Conservation (phyloP, 371 early-diverging fungal species). For the Lichtheimia ramosa region DNA sequence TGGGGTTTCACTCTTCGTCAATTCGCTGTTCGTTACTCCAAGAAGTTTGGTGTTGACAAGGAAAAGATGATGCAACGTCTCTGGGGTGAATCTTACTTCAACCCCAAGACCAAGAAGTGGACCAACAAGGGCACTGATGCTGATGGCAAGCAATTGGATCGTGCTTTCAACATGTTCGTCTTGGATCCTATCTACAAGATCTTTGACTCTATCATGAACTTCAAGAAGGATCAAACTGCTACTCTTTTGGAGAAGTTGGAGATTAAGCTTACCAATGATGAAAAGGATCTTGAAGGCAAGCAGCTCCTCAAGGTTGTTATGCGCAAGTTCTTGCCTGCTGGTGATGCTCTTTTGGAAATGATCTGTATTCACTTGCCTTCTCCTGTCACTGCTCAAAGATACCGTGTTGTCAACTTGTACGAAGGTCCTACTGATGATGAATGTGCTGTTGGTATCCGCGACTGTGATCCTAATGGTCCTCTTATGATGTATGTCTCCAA, state of each 20-base stretch:
- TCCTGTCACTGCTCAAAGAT: conserved; percentile 91
- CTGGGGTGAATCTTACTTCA: conserved; percentile 97
- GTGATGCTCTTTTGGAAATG: conserved; percentile 98
- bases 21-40: conserved; percentile 94
- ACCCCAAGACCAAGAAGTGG: conserved; percentile 96
- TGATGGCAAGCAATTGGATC: conserved; percentile 81
- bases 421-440: conserved; percentile 98
- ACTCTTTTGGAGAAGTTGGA: conserved; percentile 86
- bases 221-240: conserved; percentile 85
- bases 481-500: conserved; percentile 99
- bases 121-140: conserved; percentile 70
- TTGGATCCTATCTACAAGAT: conserved; percentile 98
- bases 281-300: conserved; percentile 91
- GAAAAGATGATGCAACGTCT: conserved; percentile 92
- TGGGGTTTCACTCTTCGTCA: conserved; percentile 99
- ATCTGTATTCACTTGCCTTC: conserved; percentile 98
- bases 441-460: conserved; percentile 83
- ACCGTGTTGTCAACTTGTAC: conserved; percentile 94
- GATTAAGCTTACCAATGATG: conserved; percentile 80
- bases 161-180: conserved; percentile 97
- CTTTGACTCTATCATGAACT: conserved; percentile 94
- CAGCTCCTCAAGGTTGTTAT: conserved; percentile 94
- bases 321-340: conserved; percentile 99
- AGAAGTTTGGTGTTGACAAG: conserved; percentile 94
- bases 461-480: conserved; percentile 93